A percentile compares a stretch with the other conserved stretches of the same genome.
Conservation (phyloP, 1,284 basidiomycete genomes). For the Heterobasidion parviporum region DNA sequence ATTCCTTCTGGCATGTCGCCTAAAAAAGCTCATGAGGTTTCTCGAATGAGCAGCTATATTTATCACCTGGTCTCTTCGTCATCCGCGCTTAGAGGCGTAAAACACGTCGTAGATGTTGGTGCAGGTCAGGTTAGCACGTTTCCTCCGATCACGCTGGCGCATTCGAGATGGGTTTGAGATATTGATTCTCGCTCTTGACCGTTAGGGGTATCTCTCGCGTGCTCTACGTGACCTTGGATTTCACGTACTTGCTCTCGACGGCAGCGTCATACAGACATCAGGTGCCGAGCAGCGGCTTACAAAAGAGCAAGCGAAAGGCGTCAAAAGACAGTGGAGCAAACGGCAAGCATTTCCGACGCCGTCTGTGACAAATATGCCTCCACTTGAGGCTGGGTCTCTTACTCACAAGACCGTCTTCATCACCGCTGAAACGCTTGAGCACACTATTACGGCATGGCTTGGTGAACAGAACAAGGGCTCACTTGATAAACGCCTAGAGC, state of each 20-base stretch:
- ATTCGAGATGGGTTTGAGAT: no score
- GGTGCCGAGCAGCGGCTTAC: conserved; percentile 30
- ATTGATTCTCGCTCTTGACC: not conserved
- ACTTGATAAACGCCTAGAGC: conserved; percentile 1
- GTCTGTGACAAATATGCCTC: not conserved
- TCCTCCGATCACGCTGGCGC: not conserved
- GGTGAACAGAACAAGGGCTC: conserved; percentile 5
- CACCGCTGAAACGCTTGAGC: conserved; percentile 31
- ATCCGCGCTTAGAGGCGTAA: conserved; percentile 11
- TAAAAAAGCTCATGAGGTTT: conserved; percentile 47
- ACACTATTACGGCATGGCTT: conserved; percentile 12
- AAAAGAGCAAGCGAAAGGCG: conserved; percentile 13
- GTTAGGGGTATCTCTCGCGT: conserved; percentile 42
- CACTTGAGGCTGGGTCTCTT: conserved; percentile 24
- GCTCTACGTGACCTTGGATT: conserved; percentile 26
- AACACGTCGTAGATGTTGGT: conserved; percentile 41
- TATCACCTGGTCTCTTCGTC: conserved; percentile 16
- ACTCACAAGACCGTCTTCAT: conserved; percentile 45
- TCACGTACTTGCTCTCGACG: conserved; percentile 45
- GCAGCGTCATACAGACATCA: conserved; percentile 31
- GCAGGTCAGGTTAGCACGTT: conserved; percentile 39
- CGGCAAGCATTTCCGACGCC: not conserved
- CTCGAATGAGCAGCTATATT: conserved; percentile 34
- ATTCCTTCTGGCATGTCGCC: conserved; percentile 36
- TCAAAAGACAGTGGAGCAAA: conserved; percentile 2